phyloP scores from a whole-genome alignment of 2,329 filamentous ascomycete species.

The Endothia cerciana region DNA sequence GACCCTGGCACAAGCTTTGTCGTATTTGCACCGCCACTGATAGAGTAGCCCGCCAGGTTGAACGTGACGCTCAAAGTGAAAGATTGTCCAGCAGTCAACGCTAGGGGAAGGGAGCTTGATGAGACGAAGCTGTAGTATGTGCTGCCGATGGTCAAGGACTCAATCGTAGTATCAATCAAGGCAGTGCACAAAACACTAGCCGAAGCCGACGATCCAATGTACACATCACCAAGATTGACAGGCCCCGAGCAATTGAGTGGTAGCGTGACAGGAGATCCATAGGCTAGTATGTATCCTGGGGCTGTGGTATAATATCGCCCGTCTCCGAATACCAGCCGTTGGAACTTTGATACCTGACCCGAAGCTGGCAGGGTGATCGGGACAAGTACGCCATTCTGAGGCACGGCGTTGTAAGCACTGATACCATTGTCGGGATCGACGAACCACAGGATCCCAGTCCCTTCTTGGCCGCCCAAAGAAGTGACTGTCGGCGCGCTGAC shows the following conservation, averaged over 20 bases:
- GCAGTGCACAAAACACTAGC: slow-evolving; percentile 40
- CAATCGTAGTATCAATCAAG: slow-evolving; percentile 7
- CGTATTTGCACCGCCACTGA: background rate
- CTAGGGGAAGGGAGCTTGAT: background rate
- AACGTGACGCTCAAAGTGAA: slow-evolving; percentile 3
- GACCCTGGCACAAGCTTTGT: background rate
- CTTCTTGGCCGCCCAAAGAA: slow-evolving; percentile 40
- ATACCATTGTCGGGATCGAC: slow-evolving; percentile 44
- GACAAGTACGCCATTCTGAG: slow-evolving; percentile 40
- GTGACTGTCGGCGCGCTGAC: slow-evolving; percentile 43
- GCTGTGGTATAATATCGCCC: slow-evolving; percentile 44
- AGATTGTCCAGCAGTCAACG: slow-evolving; percentile 6
- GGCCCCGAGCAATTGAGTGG: slow-evolving; percentile 45
- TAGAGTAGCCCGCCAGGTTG: slow-evolving; percentile 5
- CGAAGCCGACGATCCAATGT: slow-evolving; percentile 39
- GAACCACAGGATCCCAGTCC: slow-evolving; percentile 46
- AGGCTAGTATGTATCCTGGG: slow-evolving; percentile 38
- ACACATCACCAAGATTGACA: slow-evolving; percentile 44
- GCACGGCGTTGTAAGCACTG: slow-evolving; percentile 45
- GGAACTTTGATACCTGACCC: slow-evolving; percentile 44
- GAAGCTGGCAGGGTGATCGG: slow-evolving; percentile 42
- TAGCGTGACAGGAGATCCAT: slow-evolving; percentile 46
- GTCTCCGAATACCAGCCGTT: slow-evolving; percentile 45
- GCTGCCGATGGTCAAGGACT: slow-evolving; percentile 2
- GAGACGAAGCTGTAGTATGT: slow-evolving; percentile 6